phyloP scores from a whole-genome alignment of 2,329 filamentous ascomycete species.

The Bipolaris oryzae region DNA sequence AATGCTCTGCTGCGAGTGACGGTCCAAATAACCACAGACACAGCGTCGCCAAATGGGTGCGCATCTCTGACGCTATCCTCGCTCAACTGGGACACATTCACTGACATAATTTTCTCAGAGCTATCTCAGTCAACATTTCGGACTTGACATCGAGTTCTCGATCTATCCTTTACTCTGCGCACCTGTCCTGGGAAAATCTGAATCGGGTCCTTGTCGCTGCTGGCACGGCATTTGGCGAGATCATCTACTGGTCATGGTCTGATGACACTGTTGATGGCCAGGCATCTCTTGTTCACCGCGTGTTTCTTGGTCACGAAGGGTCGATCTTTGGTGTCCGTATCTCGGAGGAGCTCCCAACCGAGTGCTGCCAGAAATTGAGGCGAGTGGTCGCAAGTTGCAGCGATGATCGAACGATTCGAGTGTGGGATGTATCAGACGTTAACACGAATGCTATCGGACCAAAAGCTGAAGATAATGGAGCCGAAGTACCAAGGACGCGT shows the following conservation, averaged over 20 bases:
- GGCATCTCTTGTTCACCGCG: conserved; percentile 56
- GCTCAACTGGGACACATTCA: not conserved
- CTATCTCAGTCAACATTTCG: conserved; percentile 49
- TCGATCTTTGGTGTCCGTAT: conserved; percentile 91
- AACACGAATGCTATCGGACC: conserved; percentile 18
- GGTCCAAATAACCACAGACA: conserved; percentile 18
- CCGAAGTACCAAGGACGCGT: conserved; percentile 33
- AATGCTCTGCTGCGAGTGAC: conserved; percentile 72
- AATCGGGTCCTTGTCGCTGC: conserved; percentile 75
- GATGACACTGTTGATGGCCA: conserved; percentile 31
- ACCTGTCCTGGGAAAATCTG: conserved; percentile 66
- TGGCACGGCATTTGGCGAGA: conserved; percentile 93
- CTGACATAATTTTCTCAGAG: conserved; percentile 13
- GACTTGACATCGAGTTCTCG: conserved; percentile 69
- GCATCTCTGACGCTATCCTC: not conserved
- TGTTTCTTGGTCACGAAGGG: conserved; percentile 78
- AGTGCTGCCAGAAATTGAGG: conserved; percentile 48
- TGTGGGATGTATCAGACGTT: conserved; percentile 79
- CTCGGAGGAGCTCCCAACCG: conserved; percentile 54
- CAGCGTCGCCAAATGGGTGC: conserved; percentile 1
- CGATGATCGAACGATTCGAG: conserved; percentile 85
- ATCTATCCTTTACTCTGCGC: conserved; percentile 87
- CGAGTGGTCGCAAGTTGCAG: conserved; percentile 89
- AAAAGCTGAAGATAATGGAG: conserved; percentile 28
- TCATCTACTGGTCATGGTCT: conserved; percentile 82